Conservation (phyloP, 2,329 filamentous ascomycete species). For the Fusarium tuaranense region DNA sequence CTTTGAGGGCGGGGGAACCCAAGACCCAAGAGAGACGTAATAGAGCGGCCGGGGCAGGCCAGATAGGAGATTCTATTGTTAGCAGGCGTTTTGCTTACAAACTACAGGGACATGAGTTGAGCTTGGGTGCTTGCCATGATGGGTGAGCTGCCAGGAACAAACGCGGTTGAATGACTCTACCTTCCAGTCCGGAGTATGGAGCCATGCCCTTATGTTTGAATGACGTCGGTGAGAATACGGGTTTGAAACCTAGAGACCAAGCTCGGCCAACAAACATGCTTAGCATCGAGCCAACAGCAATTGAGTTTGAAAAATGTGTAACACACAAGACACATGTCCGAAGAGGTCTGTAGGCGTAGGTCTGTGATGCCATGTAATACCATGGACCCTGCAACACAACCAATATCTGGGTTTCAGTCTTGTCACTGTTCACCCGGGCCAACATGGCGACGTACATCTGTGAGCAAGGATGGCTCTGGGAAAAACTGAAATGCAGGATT, state of each 20-base stretch:
- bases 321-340: not conserved
- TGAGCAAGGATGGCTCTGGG: not conserved
- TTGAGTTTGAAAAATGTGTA: constrained; percentile 1
- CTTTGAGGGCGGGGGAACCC: not conserved
- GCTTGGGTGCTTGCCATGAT: not conserved
- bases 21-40: not conserved
- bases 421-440: not conserved
- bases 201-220: not conserved
- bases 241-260: not conserved
- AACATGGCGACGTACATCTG: not conserved
- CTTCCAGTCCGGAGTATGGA: not conserved
- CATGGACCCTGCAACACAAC: not conserved
- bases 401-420: not conserved
- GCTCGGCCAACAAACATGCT: not conserved
- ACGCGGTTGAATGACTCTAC: not conserved
- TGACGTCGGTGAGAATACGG: not conserved
- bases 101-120: not conserved
- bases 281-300: not conserved
- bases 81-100: not conserved
- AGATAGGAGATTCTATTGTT: not conserved
- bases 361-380: constrained; percentile 8
- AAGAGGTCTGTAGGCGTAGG: not conserved
- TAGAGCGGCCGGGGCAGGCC: not conserved
- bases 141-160: not conserved
- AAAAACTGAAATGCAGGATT: not conserved